Evolutionary conservation across 805 yeast genomes (phyloP).

Genomic region (Nakazawaea sp.): DNA sequence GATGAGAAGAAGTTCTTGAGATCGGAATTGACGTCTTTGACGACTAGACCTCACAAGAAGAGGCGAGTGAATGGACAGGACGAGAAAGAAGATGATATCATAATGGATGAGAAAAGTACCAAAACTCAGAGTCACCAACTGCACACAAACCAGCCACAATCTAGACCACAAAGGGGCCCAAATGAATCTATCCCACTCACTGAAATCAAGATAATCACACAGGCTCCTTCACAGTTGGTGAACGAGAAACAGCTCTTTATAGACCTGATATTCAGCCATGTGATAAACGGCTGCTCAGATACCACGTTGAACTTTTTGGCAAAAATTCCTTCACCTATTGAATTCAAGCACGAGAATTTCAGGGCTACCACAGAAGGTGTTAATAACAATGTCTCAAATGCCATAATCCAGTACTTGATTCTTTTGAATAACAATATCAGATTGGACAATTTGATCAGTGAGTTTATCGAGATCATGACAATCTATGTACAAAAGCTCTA

Average conservation of each 20-base stretch:
- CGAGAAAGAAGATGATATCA: slow-evolving; percentile 8
- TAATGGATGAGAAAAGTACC: background rate
- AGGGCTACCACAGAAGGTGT: slow-evolving; percentile 20
- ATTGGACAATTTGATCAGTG: slow-evolving; percentile 41
- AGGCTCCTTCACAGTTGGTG: slow-evolving; percentile 23
- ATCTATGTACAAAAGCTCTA: slow-evolving; percentile 20
- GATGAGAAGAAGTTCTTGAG: slow-evolving; percentile 50
- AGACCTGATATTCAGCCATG: slow-evolving; percentile 25
- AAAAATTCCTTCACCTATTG: slow-evolving; percentile 23
- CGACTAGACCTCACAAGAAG: slow-evolving; percentile 18
- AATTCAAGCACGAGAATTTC: slow-evolving; percentile 18
- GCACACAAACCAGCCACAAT: background rate
- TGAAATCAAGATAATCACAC: slow-evolving; percentile 15
- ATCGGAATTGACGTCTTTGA: slow-evolving; percentile 35
- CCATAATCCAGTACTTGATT: slow-evolving; percentile 36
- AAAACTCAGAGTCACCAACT: background rate
- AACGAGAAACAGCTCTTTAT: slow-evolving; percentile 33
- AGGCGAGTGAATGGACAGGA: too few relatives aligned
- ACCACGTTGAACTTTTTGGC: slow-evolving; percentile 28
- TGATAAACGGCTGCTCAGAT: slow-evolving; percentile 26
- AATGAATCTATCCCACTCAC: slow-evolving; percentile 1
- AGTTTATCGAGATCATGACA: slow-evolving; percentile 29
- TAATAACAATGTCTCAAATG: slow-evolving; percentile 21
- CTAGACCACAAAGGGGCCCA: background rate
- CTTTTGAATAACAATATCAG: slow-evolving; percentile 33